Conservation (phyloP, 208 protist species). For the Leishmania tarentolae region DNA sequence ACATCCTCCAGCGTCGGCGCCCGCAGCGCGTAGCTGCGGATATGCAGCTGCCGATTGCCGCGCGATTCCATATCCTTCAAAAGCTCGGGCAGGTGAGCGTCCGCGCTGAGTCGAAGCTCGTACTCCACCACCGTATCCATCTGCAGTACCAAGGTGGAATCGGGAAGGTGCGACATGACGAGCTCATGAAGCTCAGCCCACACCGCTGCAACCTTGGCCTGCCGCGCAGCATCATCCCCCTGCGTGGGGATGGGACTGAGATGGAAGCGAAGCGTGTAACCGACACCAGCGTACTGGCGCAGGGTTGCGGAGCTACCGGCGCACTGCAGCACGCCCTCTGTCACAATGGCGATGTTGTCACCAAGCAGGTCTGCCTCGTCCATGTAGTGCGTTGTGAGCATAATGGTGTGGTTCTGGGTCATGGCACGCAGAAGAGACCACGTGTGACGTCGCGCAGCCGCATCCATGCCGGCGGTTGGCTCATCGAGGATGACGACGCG, state of each 20-base stretch:
- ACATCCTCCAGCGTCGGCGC: slow-evolving; percentile 82
- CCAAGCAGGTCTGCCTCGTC: slow-evolving; percentile 96
- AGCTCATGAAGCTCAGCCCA: slow-evolving; percentile 35
- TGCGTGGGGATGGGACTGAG: slow-evolving; percentile 10
- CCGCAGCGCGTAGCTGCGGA: slow-evolving; percentile 55
- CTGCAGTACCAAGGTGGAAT: slow-evolving; percentile 14
- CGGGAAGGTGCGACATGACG: slow-evolving; percentile 30
- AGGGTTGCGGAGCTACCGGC: slow-evolving; percentile 62
- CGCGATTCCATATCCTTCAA: slow-evolving; percentile 40
- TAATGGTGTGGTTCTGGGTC: slow-evolving; percentile 60
- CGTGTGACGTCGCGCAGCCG: slow-evolving; percentile 60
- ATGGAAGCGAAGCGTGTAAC: slow-evolving; percentile 62
- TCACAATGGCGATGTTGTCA: slow-evolving; percentile 91
- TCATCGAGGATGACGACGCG: slow-evolving; percentile 87
- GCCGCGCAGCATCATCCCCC: slow-evolving; percentile 9
- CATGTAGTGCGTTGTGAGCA: slow-evolving; percentile 94
- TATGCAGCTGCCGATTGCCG: slow-evolving; percentile 30
- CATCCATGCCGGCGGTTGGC: slow-evolving; percentile 91
- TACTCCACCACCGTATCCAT: slow-evolving; percentile 51
- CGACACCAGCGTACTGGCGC: slow-evolving; percentile 49
- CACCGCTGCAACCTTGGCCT: slow-evolving; percentile 15
- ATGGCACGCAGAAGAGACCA: slow-evolving; percentile 64
- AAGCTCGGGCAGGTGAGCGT: slow-evolving; percentile 36
- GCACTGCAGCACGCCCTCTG: slow-evolving; percentile 55
- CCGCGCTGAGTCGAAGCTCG: slow-evolving; percentile 33